phyloP scores from a whole-genome alignment of 306 rosid species.

The Casuarina cunninghamiana region DNA sequence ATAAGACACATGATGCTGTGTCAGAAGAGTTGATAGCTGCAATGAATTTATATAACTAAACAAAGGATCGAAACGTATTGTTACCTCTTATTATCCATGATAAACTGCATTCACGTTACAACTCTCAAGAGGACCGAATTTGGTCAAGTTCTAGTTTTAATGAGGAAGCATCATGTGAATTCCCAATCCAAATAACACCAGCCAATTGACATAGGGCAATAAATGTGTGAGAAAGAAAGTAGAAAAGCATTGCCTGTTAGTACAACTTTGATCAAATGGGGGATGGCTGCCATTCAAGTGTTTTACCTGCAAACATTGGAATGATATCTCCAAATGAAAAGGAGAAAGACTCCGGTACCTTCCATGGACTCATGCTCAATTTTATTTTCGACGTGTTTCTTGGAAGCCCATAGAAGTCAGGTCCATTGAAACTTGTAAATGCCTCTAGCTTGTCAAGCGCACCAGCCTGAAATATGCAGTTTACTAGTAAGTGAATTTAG shows the following conservation, averaged over 20 bases:
- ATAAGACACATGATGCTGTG: neutral
- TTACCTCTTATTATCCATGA: neutral
- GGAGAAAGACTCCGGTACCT: constrained; percentile 63
- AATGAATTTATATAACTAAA: neutral
- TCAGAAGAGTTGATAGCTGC: neutral
- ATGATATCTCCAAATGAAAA: constrained; percentile 75
- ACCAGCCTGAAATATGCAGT: constrained; percentile 55
- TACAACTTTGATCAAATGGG: constrained; percentile 28
- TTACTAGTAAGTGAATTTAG: neutral
- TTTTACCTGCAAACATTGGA: constrained; percentile 85
- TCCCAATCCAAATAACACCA: neutral
- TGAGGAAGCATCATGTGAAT: neutral
- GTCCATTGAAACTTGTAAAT: constrained; percentile 91
- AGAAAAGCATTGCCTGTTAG: neutral
- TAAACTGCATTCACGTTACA: neutral
- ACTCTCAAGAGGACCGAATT: neutral
- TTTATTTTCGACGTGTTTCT: constrained; percentile 66
- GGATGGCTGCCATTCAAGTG: constrained; percentile 74
- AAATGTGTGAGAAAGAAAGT: neutral
- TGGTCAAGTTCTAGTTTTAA: neutral
- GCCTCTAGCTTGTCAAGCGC: constrained; percentile 89
- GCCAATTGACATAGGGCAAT: neutral
- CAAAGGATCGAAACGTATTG: neutral
- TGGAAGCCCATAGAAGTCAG: constrained; percentile 95
- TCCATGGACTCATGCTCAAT: constrained; percentile 67